Percentiles rank a stretch among this genome's conserved stretches.
phyloP scores from a whole-genome alignment of 257 asterid species.

The Ajuga chamaepitys region DNA sequence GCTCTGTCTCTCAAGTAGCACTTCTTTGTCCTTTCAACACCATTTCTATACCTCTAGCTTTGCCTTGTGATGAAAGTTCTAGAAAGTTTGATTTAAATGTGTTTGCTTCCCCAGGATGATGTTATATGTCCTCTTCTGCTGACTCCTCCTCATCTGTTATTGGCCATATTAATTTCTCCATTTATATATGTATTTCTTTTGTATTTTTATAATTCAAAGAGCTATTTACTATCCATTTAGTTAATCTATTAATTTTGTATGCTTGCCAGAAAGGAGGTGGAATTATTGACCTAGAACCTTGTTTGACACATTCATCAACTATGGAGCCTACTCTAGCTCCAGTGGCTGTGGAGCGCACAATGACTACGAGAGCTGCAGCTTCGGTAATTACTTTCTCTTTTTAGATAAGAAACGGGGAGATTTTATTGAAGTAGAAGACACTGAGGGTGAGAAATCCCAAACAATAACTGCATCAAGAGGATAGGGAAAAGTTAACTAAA shows the following conservation, averaged over 20 bases:
- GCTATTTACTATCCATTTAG: conserved; percentile 5
- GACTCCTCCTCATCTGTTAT: background rate
- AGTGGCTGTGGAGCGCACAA: conserved; percentile 91
- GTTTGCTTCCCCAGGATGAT: background rate
- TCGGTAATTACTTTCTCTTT: conserved; percentile 60
- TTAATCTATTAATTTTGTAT: conserved; percentile 1
- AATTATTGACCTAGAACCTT: conserved; percentile 77
- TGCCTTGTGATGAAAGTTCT: background rate
- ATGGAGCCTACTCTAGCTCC: conserved; percentile 99
- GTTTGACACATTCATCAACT: conserved; percentile 88
- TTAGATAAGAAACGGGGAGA: no score
- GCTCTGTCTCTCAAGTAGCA: conserved; percentile 11
- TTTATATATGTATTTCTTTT: background rate
- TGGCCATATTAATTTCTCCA: background rate
- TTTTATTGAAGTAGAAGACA: no score
- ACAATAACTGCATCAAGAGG: no score
- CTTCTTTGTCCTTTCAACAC: conserved; percentile 4
- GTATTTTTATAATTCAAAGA: conserved; percentile 6
- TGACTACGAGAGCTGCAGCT: conserved; percentile 98
- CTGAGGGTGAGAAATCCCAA: no score
- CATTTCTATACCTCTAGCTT: background rate
- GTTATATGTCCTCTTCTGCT: conserved; percentile 4
- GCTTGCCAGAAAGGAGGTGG: conserved; percentile 83
- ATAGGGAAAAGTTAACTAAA: no score
- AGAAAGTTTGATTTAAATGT: background rate